Conservation (phyloP, 2,329 filamentous ascomycete species). For the Trichoderma citrinoviride region DNA sequence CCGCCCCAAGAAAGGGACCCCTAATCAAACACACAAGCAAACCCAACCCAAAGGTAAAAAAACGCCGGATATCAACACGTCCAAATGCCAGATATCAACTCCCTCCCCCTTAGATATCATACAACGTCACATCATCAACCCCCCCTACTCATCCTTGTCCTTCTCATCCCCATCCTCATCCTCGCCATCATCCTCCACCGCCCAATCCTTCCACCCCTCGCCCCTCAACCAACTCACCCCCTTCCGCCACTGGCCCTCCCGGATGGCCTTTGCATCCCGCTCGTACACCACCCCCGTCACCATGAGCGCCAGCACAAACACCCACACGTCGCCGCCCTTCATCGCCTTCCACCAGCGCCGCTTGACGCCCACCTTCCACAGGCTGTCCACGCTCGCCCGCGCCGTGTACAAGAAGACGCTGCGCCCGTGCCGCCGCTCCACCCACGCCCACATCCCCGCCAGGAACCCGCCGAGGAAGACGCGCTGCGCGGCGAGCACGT, state of each 20-base stretch:
- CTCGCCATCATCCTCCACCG: conserved; percentile 50
- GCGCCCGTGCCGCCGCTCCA: conserved; percentile 64
- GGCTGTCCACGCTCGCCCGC: conserved; percentile 72
- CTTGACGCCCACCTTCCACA: conserved; percentile 96
- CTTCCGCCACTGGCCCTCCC: conserved; percentile 66
- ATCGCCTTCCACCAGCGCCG: conserved; percentile 81
- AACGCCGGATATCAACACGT: not conserved
- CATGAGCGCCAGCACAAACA: conserved; percentile 78
- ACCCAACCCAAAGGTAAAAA: too few relatives aligned
- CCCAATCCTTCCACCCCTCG: conserved; percentile 71
- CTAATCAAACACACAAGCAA: not conserved
- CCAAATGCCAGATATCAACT: not conserved
- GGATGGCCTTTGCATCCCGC: conserved; percentile 63
- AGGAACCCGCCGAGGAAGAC: conserved; percentile 88
- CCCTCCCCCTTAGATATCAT: not conserved
- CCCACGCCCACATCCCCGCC: conserved; percentile 79
- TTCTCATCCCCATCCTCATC: conserved; percentile 39
- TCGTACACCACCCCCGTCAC: conserved; percentile 77
- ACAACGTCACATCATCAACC: not conserved
- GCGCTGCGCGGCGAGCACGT: conserved; percentile 73
- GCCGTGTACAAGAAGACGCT: conserved; percentile 76
- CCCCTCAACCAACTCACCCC: conserved; percentile 70
- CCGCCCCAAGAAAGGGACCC: not conserved
- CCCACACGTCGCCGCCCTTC: conserved; percentile 75
- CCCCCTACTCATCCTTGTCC: conserved; percentile 26